A percentile compares a stretch with the other conserved stretches of the same genome.
Evolutionary conservation across 169 alveolate species (phyloP).

Genomic region (Eimeria acervulina): DNA sequence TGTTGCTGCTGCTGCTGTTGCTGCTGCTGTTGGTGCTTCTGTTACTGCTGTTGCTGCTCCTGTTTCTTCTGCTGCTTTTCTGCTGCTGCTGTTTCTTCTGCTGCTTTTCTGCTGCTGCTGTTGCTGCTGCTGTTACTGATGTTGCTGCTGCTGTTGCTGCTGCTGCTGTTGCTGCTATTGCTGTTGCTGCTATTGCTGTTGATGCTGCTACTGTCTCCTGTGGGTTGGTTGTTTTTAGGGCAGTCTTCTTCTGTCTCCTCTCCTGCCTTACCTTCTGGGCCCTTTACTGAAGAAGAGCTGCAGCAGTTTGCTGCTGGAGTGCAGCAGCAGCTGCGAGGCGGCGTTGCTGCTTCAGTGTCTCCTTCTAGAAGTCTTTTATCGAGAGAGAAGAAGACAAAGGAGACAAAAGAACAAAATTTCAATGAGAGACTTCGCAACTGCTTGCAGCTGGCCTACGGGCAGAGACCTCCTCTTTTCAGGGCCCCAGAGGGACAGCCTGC

Average conservation of each 20-base stretch:
- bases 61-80: too few relatives aligned
- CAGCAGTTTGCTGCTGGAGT: slow-evolving; percentile 24
- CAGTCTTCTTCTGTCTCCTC: neutral
- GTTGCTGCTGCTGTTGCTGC: neutral
- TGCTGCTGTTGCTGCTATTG: neutral
- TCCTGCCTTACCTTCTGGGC: neutral
- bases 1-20: neutral
- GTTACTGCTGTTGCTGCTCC: too few relatives aligned
- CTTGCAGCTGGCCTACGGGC: neutral
- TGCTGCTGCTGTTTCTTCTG: too few relatives aligned
- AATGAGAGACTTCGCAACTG: neutral
- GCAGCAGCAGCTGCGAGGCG: neutral
- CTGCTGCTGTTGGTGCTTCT: too few relatives aligned
- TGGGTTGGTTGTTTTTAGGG: too few relatives aligned
- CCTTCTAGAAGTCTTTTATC: neutral
- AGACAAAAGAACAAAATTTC: neutral
- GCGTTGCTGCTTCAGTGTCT: neutral
- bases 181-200: neutral
- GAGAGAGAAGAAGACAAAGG: neutral
- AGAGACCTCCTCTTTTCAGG: neutral
- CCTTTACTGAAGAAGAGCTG: slow-evolving; percentile 21
- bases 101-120: neutral
- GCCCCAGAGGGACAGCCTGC: neutral
- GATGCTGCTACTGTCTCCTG: neutral
- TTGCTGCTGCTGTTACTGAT: neutral